phyloP scores from a whole-genome alignment of 2,329 filamentous ascomycete species.

The Microdochium trichocladiopsis region DNA sequence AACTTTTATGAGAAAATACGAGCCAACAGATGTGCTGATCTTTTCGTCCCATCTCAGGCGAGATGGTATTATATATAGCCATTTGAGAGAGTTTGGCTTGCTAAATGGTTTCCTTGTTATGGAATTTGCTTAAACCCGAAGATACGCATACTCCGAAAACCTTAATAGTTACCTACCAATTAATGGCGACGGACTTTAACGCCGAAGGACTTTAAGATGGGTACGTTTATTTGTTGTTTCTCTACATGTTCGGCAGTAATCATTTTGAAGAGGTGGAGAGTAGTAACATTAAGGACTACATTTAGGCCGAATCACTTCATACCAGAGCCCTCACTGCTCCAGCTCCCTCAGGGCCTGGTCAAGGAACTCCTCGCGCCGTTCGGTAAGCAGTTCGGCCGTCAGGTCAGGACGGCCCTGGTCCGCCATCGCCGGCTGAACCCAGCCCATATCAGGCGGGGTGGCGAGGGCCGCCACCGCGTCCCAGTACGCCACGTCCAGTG shows the following conservation, averaged over 20 bases:
- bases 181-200: neutral
- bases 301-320: neutral
- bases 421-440: neutral
- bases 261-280: neutral
- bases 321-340: neutral
- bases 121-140: neutral
- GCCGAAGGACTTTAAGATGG: neutral
- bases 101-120: neutral
- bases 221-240: neutral
- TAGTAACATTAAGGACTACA: neutral
- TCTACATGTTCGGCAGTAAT: neutral
- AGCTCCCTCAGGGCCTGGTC: neutral
- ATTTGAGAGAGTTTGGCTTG: neutral
- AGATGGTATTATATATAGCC: neutral
- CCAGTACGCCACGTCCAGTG: neutral
- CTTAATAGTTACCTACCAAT: neutral
- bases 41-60: neutral
- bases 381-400: neutral
- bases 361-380: neutral
- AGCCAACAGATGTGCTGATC: neutral
- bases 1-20: neutral
- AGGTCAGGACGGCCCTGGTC: neutral
- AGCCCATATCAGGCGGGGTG: neutral
- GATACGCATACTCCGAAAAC: neutral
- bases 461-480: neutral